Conservation (phyloP, 176 grass and related monocot genomes). For the Oryza nivara region DNA sequence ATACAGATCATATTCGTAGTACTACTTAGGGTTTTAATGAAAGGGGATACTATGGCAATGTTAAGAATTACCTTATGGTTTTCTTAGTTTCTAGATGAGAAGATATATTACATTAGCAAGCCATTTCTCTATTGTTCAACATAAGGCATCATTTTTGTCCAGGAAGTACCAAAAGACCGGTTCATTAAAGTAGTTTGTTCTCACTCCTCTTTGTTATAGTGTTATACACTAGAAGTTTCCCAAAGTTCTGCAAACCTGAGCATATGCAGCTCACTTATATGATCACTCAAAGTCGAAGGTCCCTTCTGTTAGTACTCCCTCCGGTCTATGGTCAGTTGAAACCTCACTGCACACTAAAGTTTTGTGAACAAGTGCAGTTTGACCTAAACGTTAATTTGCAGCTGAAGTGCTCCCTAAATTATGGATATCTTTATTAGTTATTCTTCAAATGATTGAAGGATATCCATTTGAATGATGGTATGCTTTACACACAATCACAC, state of each 20-base stretch:
- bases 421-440: background rate
- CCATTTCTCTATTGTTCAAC: background rate
- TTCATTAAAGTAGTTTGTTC: background rate
- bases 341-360: background rate
- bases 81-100: conserved; percentile 26
- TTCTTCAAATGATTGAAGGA: background rate
- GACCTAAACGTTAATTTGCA: conserved; percentile 18
- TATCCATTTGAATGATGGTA: background rate
- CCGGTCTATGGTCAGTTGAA: background rate
- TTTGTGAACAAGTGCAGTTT: background rate
- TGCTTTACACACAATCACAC: background rate
- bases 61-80: background rate
- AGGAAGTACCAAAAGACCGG: conserved; percentile 15
- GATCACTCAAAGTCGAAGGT: background rate
- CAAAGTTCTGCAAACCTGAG: background rate
- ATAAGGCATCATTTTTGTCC: background rate
- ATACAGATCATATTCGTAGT: background rate
- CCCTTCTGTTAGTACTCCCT: background rate
- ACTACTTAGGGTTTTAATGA: background rate
- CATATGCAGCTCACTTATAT: conserved; percentile 26
- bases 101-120: conserved; percentile 11
- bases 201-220: conserved; percentile 9
- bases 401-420: background rate
- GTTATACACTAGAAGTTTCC: background rate
- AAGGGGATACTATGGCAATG: background rate